Evolutionary conservation across 164 flowering plant species (phyloP).

Genomic region (Magnolia sinica): DNA sequence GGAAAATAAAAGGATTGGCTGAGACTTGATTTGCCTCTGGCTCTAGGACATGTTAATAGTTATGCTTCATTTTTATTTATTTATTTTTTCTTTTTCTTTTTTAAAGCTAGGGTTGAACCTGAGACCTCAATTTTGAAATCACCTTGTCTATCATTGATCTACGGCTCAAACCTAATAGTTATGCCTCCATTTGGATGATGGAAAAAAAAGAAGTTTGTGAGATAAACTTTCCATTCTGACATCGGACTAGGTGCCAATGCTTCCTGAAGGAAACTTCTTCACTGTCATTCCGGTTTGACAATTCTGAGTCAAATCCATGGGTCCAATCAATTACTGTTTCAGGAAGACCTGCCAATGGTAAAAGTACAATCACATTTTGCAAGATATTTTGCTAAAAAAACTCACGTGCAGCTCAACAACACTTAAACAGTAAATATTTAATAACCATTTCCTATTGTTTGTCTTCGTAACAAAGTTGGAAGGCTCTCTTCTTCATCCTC

Average conservation of each 20-base stretch:
- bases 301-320: conserved; percentile 60
- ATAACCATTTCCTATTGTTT: conserved; percentile 94
- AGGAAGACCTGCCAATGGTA: conserved; percentile 67
- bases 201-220: not conserved
- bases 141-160: not conserved
- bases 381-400: conserved; percentile 6
- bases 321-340: conserved; percentile 91
- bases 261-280: conserved; percentile 82
- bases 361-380: conserved; percentile 2
- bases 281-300: conserved; percentile 57
- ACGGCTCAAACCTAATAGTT: not conserved
- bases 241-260: conserved; percentile 96
- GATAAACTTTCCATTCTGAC: conserved; percentile 72
- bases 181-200: not conserved
- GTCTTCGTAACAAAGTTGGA: conserved; percentile 61
- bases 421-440: conserved; percentile 3
- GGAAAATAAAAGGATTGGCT: not conserved
- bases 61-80: not conserved
- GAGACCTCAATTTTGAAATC: not conserved
- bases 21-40: not conserved
- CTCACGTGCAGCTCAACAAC: not conserved
- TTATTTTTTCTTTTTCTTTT: not conserved
- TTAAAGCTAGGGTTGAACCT: not conserved
- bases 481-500: conserved; percentile 80
- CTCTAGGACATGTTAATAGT: too few species aligned